Evolutionary conservation across 2,329 filamentous ascomycete species (phyloP), one percentile per base, ranked within the genome.

Genomic region (Phialophora verrucosa): DNA sequence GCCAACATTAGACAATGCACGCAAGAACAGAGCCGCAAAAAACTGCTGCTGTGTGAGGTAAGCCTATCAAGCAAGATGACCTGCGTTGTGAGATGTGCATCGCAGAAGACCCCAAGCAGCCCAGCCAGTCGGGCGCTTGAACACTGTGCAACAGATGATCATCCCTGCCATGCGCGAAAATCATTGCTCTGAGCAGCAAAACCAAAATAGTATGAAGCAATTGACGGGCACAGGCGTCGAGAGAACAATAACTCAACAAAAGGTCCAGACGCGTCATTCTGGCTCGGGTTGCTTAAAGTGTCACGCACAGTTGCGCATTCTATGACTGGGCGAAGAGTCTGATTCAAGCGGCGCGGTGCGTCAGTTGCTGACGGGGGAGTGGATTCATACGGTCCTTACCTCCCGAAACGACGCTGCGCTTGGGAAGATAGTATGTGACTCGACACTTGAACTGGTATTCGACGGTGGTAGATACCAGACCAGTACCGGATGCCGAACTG

Each of bases 121-220:
- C 38, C 38, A 8, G 38, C 38, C 17, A 44, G 14, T 44, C 38
- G 14, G 17, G 38, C 6, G 5, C 17, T 42, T n/a, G 17, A 44
- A 6, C 17, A 44, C 10, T 51, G 20, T 17, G 10, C 47, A 25
- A 29, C 10, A 23, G 49, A 51, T 5, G 49, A 51, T 51, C 49
- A 29, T 51, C 49, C 49, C 20, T 51, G 11, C 23, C 49, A 25
- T 25, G 49, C 49, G 44, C n/a, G 32, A 35, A 23, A 14, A 57
- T 44, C 32, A 42, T 25, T 57, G 38, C 35, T 47, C 35, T 31
- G 20, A 29, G 35, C 20, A 59, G 56, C 5, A 31, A 59, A 47
- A 47, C 5, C 25, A 47, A 27, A 49, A 59, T 29, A 49, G n/a
- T 31, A 25, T n/a, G 25, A 20, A 44, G 27, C 12, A 23, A 25